Evolutionary conservation across 345 rosid species (phyloP).

Genomic region (Citropsis articulata): DNA sequence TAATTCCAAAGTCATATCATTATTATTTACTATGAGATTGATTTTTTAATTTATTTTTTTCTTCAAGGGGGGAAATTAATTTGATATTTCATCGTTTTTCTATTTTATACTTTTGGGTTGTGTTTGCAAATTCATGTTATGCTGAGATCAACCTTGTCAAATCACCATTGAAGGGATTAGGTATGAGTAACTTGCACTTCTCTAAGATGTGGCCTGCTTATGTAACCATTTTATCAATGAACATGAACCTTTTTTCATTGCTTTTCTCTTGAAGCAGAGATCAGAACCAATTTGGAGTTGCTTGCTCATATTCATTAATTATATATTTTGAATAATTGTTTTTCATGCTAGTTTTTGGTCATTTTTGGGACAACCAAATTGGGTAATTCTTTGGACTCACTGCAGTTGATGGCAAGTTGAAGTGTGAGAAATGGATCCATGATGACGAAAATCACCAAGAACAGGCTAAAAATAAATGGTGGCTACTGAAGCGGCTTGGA

Average conservation of each 20-base stretch:
- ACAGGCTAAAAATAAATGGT: conserved; percentile 79
- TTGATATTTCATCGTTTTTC: no score
- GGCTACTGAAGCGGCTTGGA: conserved; percentile 66
- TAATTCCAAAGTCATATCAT: no score
- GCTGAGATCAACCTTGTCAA: not conserved
- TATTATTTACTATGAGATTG: no score
- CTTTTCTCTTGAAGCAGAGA: not conserved
- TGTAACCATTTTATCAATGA: not conserved
- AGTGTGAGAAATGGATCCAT: conserved; percentile 95
- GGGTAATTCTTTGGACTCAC: conserved; percentile 19
- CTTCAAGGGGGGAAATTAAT: no score
- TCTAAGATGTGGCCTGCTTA: not conserved
- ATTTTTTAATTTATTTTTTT: no score
- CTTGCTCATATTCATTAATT: not conserved
- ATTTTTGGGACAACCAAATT: not conserved
- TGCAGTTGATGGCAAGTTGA: conserved; percentile 84
- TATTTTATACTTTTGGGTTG: no score
- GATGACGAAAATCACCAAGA: conserved; percentile 66
- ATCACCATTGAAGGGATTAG: not conserved
- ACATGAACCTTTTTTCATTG: not conserved
- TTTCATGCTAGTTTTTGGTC: not conserved
- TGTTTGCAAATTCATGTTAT: not conserved
- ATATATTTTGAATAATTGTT: not conserved
- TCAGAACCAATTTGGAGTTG: not conserved
- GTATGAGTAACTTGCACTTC: not conserved